These are phyloP conservation scores for Penicillium ucsense DNA, from an alignment of 495 filamentous ascomycete species.

Conservation along the genomic window DNA sequence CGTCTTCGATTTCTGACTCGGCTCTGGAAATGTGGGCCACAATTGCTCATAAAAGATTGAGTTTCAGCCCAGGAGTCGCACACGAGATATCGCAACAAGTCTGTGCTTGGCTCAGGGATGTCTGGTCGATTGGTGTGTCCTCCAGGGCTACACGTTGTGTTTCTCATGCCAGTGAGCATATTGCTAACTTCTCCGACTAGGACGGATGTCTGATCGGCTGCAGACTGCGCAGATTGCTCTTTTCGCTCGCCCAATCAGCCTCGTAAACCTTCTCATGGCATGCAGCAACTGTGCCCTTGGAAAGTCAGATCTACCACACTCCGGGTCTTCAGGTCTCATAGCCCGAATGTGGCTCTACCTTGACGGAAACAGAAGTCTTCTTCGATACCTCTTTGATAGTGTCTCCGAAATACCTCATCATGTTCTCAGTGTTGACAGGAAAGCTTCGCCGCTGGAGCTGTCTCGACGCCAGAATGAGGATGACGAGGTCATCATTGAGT, in stretches of 20 bases:
- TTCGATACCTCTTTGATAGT: conserved; percentile 30
- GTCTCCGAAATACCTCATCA: conserved; percentile 11
- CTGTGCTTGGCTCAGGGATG: conserved; percentile 67
- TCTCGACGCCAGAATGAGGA: conserved; percentile 26
- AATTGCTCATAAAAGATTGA: conserved; percentile 44
- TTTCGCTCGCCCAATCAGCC: conserved; percentile 30
- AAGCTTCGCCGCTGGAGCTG: conserved; percentile 10
- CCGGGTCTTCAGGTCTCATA: conserved; percentile 21
- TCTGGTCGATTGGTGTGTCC: conserved; percentile 64
- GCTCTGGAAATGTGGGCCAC: conserved; percentile 63
- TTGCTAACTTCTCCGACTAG: conserved; percentile 16
- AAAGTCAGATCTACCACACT: conserved; percentile 10
- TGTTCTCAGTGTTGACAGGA: conserved; percentile 20
- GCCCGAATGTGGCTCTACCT: conserved; percentile 28
- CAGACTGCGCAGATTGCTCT: conserved; percentile 32
- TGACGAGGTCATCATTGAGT: conserved; percentile 34
- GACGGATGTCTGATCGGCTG: conserved; percentile 26
- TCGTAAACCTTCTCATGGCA: conserved; percentile 29
- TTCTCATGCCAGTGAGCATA: background rate
- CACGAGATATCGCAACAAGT: conserved; percentile 57
- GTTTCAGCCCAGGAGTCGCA: conserved; percentile 50
- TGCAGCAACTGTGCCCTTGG: conserved; percentile 30
- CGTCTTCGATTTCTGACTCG: conserved; percentile 68
- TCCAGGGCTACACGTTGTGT: background rate
- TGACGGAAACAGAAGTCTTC: conserved; percentile 21